Evolutionary conservation across 2,329 filamentous ascomycete species (phyloP), one percentile per base, ranked within the genome.

Genomic region (Teratosphaeria gauchensis): DNA sequence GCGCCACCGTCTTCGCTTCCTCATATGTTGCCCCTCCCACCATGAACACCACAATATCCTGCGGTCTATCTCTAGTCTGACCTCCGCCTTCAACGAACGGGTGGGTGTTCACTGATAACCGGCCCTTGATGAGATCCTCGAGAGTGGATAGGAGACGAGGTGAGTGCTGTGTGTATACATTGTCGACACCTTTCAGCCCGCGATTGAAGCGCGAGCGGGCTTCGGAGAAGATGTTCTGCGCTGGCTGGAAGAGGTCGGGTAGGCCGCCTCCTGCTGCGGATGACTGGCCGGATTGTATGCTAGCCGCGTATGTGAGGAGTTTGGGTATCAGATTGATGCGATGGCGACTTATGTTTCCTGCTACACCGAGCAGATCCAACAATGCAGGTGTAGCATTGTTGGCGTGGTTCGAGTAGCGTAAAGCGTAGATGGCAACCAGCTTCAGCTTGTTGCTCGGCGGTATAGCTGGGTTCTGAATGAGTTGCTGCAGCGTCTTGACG

Each of bases 131-230:
- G 56, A 99, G 78, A 66, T 92, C 92, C 71, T 96, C 92, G 19
- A 99, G 76, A 0, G 91, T 97, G 28, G 83, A 83, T 72, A 96
- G 92, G 16, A 99, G 75, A 24, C 90, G 82, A 0, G 95, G 91
- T 5, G 90, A 95, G 73, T 99, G 94, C 72, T 99, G 95, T 0
- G 94, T 99, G 73, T 99, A 99, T 31, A 99, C 94, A 67, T 99
- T 99, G 73, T 99, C 95, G 1, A 99, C 94, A 1, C 94, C 94
- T 70, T 97, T 96, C 14, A 99, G 80, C 0, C 94, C 94, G 30
- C 72, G 67, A 69, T 95, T 96, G 73, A 99, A 91, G 4, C 92
- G 85, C 68, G 87, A 90, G 46, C 90, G 83, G 11, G 92, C 91
- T 12, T 89, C 89, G 0, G 90, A 89, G 74, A 99, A 96, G 63